These are phyloP conservation scores for Aureobasidium sp. DNA, from an alignment of 2,329 filamentous ascomycete species.

Conservation along the genomic window DNA sequence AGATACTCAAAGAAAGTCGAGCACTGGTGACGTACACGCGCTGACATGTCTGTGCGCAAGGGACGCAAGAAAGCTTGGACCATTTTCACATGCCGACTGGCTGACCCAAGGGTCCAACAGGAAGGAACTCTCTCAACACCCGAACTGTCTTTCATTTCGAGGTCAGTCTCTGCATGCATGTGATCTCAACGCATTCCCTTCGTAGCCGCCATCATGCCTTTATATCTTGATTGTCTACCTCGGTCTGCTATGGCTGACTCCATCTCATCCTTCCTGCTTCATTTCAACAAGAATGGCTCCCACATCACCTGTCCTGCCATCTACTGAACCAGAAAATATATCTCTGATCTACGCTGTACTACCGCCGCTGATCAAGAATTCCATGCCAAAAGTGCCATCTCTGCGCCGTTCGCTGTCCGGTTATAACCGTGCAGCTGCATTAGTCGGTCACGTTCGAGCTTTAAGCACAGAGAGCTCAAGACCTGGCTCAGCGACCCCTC, in stretches of 20 bases:
- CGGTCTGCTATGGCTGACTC: neutral
- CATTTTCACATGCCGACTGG: neutral
- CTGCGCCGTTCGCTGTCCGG: conserved; percentile 12
- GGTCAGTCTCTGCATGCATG: conserved; percentile 5
- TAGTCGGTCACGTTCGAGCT: neutral
- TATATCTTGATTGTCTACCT: neutral
- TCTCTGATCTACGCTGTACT: conserved; percentile 11
- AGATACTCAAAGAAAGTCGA: neutral
- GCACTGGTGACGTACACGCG: neutral
- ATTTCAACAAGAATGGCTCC: neutral
- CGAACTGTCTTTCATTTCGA: neutral
- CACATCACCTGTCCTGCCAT: neutral
- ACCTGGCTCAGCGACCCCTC: conserved; percentile 12
- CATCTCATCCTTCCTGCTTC: neutral
- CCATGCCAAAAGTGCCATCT: conserved; percentile 11
- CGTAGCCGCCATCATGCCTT: neutral
- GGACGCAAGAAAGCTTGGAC: neutral
- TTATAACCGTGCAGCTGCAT: conserved; percentile 6
- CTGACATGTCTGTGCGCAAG: neutral
- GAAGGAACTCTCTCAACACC: neutral
- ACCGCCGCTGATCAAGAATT: conserved; percentile 11
- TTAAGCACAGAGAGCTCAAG: conserved; percentile 9
- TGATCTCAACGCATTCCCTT: conserved; percentile 11
- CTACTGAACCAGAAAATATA: neutral
- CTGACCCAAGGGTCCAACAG: neutral